Conservation (phyloP, 441 rosid genomes). For the Gossypium schwendimanii region DNA sequence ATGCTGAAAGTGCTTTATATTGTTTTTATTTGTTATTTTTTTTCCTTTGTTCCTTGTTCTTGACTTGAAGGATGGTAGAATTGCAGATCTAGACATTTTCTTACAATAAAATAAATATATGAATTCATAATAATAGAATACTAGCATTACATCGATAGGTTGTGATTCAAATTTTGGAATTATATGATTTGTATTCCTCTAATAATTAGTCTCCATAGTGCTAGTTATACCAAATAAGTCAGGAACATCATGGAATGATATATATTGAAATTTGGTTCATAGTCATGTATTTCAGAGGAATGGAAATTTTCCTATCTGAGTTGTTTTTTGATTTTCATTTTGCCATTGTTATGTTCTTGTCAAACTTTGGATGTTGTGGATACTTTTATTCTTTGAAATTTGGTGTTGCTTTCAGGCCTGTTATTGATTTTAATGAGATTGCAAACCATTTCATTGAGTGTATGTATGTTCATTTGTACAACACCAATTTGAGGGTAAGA, state of each 20-base stretch:
- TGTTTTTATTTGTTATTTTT: background rate
- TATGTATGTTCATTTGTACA: constrained; percentile 69
- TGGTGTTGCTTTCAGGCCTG: constrained; percentile 48
- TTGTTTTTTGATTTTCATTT: background rate
- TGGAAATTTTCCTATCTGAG: background rate
- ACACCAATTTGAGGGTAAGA: constrained; percentile 69
- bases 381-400: constrained; percentile 16
- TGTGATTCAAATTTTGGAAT: background rate
- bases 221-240: background rate
- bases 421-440: constrained; percentile 52
- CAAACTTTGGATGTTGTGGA: background rate
- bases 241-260: background rate
- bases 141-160: background rate
- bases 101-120: background rate
- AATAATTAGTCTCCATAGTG: background rate
- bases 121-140: background rate
- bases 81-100: background rate
- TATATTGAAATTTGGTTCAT: background rate
- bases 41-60: background rate
- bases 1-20: background rate
- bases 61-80: background rate
- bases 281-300: background rate
- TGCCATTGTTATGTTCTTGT: background rate
- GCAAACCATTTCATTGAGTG: constrained; percentile 80
- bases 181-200: background rate